Conservation (phyloP, 805 yeast species). For the Kuraishia hungarica region DNA sequence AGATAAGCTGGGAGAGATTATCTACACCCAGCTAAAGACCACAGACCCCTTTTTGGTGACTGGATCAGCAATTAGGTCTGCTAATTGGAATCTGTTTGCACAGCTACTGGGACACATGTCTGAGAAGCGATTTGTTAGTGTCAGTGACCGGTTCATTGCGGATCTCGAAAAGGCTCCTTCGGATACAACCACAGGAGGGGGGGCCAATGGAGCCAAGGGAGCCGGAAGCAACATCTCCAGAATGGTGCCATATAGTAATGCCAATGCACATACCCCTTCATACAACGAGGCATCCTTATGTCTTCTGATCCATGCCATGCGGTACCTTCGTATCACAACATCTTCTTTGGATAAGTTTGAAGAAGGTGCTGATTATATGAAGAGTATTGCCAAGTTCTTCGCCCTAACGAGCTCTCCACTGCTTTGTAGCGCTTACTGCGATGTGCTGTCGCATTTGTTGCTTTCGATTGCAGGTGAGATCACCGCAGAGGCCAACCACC, state of each 20-base stretch:
- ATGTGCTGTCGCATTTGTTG: slow-evolving; percentile 66
- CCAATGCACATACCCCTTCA: slow-evolving; percentile 17
- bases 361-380: slow-evolving; percentile 86
- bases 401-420: slow-evolving; percentile 53
- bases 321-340: slow-evolving; percentile 67
- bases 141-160: slow-evolving; percentile 88
- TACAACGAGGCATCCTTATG: slow-evolving; percentile 51
- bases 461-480: slow-evolving; percentile 77
- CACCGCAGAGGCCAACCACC: slow-evolving; percentile 94
- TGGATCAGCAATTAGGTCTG: slow-evolving; percentile 67
- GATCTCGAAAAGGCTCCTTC: slow-evolving; percentile 79
- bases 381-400: slow-evolving; percentile 81
- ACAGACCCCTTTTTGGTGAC: slow-evolving; percentile 72
- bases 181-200: no score
- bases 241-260: slow-evolving; percentile 5
- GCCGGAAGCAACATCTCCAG: neutral
- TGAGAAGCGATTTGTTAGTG: slow-evolving; percentile 71
- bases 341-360: slow-evolving; percentile 88
- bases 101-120: slow-evolving; percentile 88
- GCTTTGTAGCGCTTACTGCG: slow-evolving; percentile 72
- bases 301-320: slow-evolving; percentile 84
- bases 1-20: slow-evolving; percentile 84
- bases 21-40: slow-evolving; percentile 78
- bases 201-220: slow-evolving; percentile 25
- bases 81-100: slow-evolving; percentile 92